These are phyloP conservation scores for Trichoderma oligosporum DNA, from an alignment of 2,329 filamentous ascomycete species.

Conservation along the genomic window DNA sequence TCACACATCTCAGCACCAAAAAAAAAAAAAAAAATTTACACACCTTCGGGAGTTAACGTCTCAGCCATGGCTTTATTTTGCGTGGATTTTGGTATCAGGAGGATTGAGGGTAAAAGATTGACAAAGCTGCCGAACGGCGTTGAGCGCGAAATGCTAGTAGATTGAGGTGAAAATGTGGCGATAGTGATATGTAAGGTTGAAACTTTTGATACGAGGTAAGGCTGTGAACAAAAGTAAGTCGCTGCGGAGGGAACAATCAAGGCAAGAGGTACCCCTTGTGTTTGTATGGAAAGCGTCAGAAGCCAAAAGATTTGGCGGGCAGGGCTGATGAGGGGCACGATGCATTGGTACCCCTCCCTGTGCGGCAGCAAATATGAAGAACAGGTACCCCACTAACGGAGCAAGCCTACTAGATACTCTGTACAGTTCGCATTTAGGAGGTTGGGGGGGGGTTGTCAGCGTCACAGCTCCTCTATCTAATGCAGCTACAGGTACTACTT, in stretches of 20 bases:
- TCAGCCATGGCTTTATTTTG: conserved; percentile 30
- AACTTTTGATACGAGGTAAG: conserved; percentile 6
- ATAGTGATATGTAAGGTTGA: background rate
- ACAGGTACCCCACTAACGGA: conserved; percentile 21
- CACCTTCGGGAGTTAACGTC: conserved; percentile 39
- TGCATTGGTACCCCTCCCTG: conserved; percentile 23
- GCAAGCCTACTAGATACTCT: too few relatives aligned
- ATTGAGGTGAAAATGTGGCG: background rate
- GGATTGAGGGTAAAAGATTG: background rate
- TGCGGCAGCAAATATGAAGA: conserved; percentile 13
- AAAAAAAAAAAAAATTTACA: too few relatives aligned
- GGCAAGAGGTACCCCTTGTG: background rate
- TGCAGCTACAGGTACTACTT: background rate
- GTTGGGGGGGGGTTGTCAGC: background rate
- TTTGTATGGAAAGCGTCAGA: conserved; percentile 41
- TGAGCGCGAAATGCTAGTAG: background rate
- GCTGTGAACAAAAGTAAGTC: conserved; percentile 10
- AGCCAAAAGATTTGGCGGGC: conserved; percentile 37
- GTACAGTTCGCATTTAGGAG: background rate
- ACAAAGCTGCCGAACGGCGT: background rate
- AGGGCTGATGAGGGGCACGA: conserved; percentile 25
- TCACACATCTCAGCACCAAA: background rate
- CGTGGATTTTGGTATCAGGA: background rate
- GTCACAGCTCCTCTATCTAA: background rate
- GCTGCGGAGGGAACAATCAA: conserved; percentile 4